phyloP scores from a whole-genome alignment of 176 grass and related monocot species.

The Triticum urartu region DNA sequence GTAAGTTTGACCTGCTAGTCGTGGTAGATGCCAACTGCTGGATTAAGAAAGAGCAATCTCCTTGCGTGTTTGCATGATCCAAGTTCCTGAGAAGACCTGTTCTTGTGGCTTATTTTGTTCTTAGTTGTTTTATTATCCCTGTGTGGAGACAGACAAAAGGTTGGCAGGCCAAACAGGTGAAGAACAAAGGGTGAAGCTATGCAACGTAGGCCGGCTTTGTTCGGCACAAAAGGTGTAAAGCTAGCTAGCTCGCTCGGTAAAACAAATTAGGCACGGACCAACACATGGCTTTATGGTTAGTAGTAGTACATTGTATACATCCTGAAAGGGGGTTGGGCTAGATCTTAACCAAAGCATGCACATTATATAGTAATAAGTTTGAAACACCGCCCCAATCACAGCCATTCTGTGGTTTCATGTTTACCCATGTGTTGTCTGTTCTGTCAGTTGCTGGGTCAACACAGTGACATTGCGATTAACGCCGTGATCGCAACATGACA shows the following conservation, averaged over 20 bases:
- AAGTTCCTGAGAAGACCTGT: constrained; percentile 1
- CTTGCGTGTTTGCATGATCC: constrained; percentile 10
- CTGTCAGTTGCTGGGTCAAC: constrained; percentile 39
- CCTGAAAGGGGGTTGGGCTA: background rate
- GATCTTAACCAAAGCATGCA: background rate
- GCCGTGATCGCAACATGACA: background rate
- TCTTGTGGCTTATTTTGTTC: background rate
- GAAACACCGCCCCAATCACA: background rate
- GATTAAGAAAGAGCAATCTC: background rate
- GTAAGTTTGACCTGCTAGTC: constrained; percentile 5
- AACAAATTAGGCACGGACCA: background rate
- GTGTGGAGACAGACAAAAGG: background rate
- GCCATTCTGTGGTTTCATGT: background rate
- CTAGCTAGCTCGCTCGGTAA: background rate
- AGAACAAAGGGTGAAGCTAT: background rate
- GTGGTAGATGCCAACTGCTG: background rate
- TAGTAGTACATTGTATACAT: no score
- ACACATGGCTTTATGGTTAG: background rate
- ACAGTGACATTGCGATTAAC: background rate
- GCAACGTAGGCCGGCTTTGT: background rate
- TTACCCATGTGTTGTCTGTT: background rate
- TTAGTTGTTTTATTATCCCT: no score
- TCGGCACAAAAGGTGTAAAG: background rate
- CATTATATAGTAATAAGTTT: background rate
- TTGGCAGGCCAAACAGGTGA: background rate